These are phyloP conservation scores for Paralagenidium karlingii DNA, from an alignment of 352 stramenopile genomes.

Conservation along the genomic window DNA sequence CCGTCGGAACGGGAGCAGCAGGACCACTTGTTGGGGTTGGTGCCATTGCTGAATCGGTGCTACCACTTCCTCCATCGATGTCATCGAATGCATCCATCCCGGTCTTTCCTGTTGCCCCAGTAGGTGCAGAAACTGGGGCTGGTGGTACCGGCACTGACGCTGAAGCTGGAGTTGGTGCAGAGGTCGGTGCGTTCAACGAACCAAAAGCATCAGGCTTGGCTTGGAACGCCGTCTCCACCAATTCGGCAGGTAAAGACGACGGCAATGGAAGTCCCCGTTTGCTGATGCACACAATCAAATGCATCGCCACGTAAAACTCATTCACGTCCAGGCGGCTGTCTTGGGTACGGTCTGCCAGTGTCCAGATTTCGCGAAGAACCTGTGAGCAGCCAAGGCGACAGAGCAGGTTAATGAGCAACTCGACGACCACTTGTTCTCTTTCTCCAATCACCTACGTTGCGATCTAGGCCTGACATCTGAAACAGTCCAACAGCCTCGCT, in stretches of 20 bases:
- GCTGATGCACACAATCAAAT: constrained; percentile 93
- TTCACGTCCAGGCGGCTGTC: constrained; percentile 86
- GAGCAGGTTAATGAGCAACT: too few relatives aligned
- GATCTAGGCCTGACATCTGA: constrained; percentile 87
- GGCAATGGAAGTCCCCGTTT: constrained; percentile 79
- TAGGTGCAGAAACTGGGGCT: too few relatives aligned
- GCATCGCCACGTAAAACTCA: constrained; percentile 95
- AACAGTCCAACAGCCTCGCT: constrained; percentile 86
- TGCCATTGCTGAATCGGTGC: too few relatives aligned
- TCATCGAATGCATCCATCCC: not conserved
- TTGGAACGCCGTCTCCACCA: constrained; percentile 54
- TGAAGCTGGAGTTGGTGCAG: not conserved
- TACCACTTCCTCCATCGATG: not conserved
- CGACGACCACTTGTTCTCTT: too few relatives aligned
- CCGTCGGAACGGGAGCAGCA: not conserved
- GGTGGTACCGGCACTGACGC: too few relatives aligned
- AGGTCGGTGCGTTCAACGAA: not conserved
- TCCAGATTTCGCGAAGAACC: constrained; percentile 85
- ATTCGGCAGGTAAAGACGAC: constrained; percentile 43
- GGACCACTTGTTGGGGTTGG: not conserved
- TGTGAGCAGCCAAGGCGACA: too few relatives aligned
- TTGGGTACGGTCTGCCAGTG: constrained; percentile 81
- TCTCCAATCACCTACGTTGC: constrained; percentile 29
- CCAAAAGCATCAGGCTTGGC: not conserved
- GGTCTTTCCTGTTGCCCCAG: too few relatives aligned